These are phyloP conservation scores for Ichthyophthirius multifiliis DNA, from an alignment of 169 alveolate genomes.

Conservation along the genomic window DNA sequence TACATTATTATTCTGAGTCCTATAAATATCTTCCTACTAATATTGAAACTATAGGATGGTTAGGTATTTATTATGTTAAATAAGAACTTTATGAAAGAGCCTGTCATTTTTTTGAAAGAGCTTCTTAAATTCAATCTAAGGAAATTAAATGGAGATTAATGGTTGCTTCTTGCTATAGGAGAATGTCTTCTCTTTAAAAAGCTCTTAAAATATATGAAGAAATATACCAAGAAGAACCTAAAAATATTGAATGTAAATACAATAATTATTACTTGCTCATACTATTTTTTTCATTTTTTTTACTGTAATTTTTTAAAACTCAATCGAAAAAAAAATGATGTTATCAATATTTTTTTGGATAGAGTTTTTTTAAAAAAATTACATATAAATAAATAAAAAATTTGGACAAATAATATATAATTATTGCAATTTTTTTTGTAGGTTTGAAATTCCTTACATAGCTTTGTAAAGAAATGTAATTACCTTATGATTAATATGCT, in stretches of 20 bases:
- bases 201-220: slow-evolving; percentile 84
- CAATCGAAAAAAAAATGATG: too few species aligned
- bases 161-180: slow-evolving; percentile 91
- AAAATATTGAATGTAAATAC: slow-evolving; percentile 81
- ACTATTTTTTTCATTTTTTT: background rate
- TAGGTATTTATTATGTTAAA: slow-evolving; percentile 89
- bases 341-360: too few species aligned
- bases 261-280: background rate
- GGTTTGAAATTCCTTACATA: slow-evolving; percentile 50
- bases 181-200: slow-evolving; percentile 80
- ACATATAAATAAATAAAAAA: slow-evolving; percentile 27
- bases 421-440: background rate
- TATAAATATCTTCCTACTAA: slow-evolving; percentile 86
- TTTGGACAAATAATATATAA: background rate
- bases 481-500: slow-evolving; percentile 54
- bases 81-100: slow-evolving; percentile 88
- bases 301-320: background rate
- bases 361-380: too few species aligned
- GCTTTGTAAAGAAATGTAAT: slow-evolving; percentile 57
- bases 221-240: slow-evolving; percentile 83
- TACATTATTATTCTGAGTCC: slow-evolving; percentile 83
- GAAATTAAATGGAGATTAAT: slow-evolving; percentile 88
- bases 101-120: slow-evolving; percentile 83
- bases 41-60: slow-evolving; percentile 89
- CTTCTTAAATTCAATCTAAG: slow-evolving; percentile 85